Percentiles rank a stretch among this genome's conserved stretches.
Conservation (phyloP, 2,329 filamentous ascomycete genomes). For the Mariannaea sp. region DNA sequence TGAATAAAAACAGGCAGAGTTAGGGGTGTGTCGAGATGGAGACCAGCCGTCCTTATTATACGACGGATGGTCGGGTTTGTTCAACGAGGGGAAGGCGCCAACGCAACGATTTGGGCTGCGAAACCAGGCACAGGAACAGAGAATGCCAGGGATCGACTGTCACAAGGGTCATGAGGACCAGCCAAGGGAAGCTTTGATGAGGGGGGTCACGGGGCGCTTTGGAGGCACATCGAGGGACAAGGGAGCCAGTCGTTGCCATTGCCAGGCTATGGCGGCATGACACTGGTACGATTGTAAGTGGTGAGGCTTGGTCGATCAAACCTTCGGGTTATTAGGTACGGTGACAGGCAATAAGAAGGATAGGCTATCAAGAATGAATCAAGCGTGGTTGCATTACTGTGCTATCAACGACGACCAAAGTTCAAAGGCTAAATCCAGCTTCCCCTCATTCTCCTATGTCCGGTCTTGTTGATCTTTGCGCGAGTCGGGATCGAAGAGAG, state of each 20-base stretch:
- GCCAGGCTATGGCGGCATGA: conserved; percentile 25
- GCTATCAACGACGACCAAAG: background rate
- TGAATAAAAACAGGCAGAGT: conserved; percentile 5
- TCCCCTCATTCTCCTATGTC: background rate
- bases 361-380: background rate
- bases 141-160: conserved; percentile 24
- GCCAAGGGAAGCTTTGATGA: background rate
- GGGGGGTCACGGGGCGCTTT: conserved; percentile 8
- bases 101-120: conserved; percentile 11
- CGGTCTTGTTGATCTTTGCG: background rate
- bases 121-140: conserved; percentile 27
- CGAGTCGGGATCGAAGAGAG: conserved; percentile 7
- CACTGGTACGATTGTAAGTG: conserved; percentile 33
- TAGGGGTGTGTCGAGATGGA: conserved; percentile 24
- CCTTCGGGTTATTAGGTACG: background rate
- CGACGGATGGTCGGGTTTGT: conserved; percentile 1
- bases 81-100: conserved; percentile 7
- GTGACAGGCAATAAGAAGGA: background rate
- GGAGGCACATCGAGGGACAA: conserved; percentile 13
- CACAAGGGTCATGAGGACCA: conserved; percentile 29
- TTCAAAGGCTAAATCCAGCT: background rate
- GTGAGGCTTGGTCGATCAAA: background rate
- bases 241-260: conserved; percentile 24
- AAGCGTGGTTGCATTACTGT: too few species aligned
- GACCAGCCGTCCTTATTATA: conserved; percentile 35